Conservation (phyloP, 371 early-diverging fungal species). For the Nosema granulosis region DNA sequence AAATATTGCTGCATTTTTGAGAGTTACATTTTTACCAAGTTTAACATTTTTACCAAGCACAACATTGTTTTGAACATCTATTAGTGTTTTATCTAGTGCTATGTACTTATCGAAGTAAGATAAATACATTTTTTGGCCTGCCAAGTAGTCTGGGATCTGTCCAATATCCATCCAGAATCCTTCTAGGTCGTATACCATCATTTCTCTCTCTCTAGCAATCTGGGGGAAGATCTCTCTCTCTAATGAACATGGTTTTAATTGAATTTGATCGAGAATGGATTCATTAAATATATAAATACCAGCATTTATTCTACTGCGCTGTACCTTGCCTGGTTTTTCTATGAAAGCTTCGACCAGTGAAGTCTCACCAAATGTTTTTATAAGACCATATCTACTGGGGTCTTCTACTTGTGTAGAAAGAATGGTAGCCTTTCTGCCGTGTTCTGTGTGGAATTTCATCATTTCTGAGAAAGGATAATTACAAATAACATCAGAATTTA, state of each 20-base stretch:
- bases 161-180: slow-evolving; percentile 99
- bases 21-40: slow-evolving; percentile 70
- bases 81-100: slow-evolving; percentile 50
- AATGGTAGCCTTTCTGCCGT: slow-evolving; percentile 53
- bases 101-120: slow-evolving; percentile 41
- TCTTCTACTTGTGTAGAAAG: slow-evolving; percentile 90
- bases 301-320: slow-evolving; percentile 92
- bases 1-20: slow-evolving; percentile 79
- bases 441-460: slow-evolving; percentile 73
- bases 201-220: slow-evolving; percentile 76
- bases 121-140: slow-evolving; percentile 84
- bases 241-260: slow-evolving; percentile 68
- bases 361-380: slow-evolving; percentile 70
- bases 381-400: slow-evolving; percentile 92
- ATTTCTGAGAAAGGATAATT: slow-evolving; percentile 86
- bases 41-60: slow-evolving; percentile 78
- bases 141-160: slow-evolving; percentile 92
- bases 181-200: slow-evolving; percentile 82
- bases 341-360: slow-evolving; percentile 81
- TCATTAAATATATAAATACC: slow-evolving; percentile 93
- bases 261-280: slow-evolving; percentile 80
- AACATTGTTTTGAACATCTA: slow-evolving; percentile 81
- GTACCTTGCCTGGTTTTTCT: slow-evolving; percentile 89
- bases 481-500: slow-evolving; percentile 96
- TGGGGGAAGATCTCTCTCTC: slow-evolving; percentile 93